Base-by-base conservation (phyloP, 1,284 basidiomycete species). In the Moniliophthora roreri region DNA sequence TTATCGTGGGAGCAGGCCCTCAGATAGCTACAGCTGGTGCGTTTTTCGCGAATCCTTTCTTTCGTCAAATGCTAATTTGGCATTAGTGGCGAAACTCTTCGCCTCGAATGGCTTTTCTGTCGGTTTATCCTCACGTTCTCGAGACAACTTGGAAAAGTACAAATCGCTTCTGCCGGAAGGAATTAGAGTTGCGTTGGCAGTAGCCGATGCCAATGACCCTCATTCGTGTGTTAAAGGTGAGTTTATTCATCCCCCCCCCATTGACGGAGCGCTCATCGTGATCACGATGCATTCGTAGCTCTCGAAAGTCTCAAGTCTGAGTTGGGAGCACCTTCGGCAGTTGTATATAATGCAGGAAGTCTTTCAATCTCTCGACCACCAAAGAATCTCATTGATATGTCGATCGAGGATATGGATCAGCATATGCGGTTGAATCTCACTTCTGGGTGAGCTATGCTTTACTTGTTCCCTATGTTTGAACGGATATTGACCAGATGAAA, bases 1-100 rank as follows among this genome's bases (percentile, higher is more conserved):
- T 46, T 16, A n/a, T 46, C 7, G 15, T 46, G 24, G 44, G 44
- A 10, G 44, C 44, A 46, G 44, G 44, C 11, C 44, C 44, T 28
- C 44, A 46, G 28, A 46, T 46, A 3, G 44, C 44, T 15, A n/a
- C 44, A 16, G 44, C 24, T 15, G 44, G 44, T 46, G 26, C 21
- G 41, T 5, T 11, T 21, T 15, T 41, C n/a, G n/a, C n/a, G n/a
- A n/a, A n/a, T n/a, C n/a, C n/a, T n/a, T n/a, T n/a, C n/a, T n/a
- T n/a, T n/a, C n/a, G n/a, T n/a, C n/a, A n/a, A n/a, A n/a, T n/a
- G n/a, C n/a, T n/a, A n/a, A n/a, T n/a, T n/a, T n/a, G n/a, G n/a
- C n/a, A n/a, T n/a, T n/a, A n/a, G n/a, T n/a, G n/a, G n/a, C n/a
- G n/a, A n/a, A n/a, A n/a, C n/a, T n/a, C n/a, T n/a, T n/a, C n/a